Percentiles rank a stretch among this genome's conserved stretches.
These are phyloP conservation scores for Aspergillus alliaceus DNA, from an alignment of 2,329 filamentous ascomycete species.

Conservation along the genomic window DNA sequence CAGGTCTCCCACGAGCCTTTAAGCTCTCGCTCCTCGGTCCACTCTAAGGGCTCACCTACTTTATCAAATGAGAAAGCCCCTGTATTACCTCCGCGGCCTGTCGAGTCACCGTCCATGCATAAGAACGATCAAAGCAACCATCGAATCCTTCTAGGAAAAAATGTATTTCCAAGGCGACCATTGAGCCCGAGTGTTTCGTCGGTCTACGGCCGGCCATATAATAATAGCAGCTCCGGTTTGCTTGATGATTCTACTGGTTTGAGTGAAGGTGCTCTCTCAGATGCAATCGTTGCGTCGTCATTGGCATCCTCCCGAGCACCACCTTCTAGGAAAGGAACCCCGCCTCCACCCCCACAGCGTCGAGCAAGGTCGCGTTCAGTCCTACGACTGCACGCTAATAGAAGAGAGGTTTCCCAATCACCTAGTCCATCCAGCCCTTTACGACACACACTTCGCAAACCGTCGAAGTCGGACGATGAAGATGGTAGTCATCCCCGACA, in stretches of 20 bases:
- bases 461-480: conserved; percentile 37
- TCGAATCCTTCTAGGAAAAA: conserved; percentile 9
- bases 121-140: conserved; percentile 4
- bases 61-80: conserved; percentile 22
- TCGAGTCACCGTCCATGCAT: not conserved
- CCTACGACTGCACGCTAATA: conserved; percentile 33
- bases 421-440: conserved; percentile 40
- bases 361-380: conserved; percentile 39
- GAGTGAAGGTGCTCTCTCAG: conserved; percentile 41
- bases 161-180: conserved; percentile 14
- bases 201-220: conserved; percentile 23
- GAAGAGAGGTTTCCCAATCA: conserved; percentile 28
- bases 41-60: conserved; percentile 11
- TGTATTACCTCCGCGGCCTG: conserved; percentile 27
- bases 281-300: conserved; percentile 50
- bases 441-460: conserved; percentile 44
- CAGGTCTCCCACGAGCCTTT: conserved; percentile 1
- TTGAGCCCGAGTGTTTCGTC: conserved; percentile 29
- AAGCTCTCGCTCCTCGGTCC: conserved; percentile 17
- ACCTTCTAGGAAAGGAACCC: conserved; percentile 37
- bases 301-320: conserved; percentile 44
- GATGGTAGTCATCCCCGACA: conserved; percentile 29
- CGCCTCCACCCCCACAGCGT: conserved; percentile 40
- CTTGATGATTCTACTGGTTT: conserved; percentile 25
- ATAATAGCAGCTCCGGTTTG: conserved; percentile 24